Evolutionary conservation across 1,284 basidiomycete species (phyloP).

Genomic region (Sanghuangporus sanghuang): DNA sequence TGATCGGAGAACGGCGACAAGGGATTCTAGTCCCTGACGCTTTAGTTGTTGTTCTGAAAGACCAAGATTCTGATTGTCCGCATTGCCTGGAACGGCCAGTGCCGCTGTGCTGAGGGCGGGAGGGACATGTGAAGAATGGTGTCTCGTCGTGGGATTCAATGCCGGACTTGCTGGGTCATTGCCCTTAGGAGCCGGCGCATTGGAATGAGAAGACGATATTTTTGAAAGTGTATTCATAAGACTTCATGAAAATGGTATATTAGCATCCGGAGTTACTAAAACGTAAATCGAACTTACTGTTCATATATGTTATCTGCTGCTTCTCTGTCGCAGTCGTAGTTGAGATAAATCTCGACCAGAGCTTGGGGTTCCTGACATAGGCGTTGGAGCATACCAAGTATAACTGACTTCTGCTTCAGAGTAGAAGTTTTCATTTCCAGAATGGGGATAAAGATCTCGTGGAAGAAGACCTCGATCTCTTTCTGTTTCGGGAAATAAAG

Average conservation of each 20-base stretch:
- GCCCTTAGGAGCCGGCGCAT: constrained; percentile 43
- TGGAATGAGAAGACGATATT: constrained; percentile 71
- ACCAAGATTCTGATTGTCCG: constrained; percentile 61
- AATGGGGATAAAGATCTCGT: constrained; percentile 99
- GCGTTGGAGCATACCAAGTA: constrained; percentile 81
- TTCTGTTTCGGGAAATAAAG: constrained; percentile 50
- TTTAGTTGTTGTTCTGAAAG: constrained; percentile 81
- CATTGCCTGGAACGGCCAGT: constrained; percentile 59
- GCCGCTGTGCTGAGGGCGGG: constrained; percentile 66
- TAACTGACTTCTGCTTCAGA: constrained; percentile 88
- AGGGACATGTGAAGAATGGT: constrained; percentile 40
- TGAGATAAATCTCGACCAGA: constrained; percentile 94
- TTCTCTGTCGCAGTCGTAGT: constrained; percentile 94
- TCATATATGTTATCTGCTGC: constrained; percentile 96
- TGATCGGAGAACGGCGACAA: constrained; percentile 82
- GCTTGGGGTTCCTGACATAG: constrained; percentile 94
- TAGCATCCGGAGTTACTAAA: background rate
- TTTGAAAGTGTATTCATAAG: constrained; percentile 94
- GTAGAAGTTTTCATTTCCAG: constrained; percentile 98
- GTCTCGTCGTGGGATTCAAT: constrained; percentile 48
- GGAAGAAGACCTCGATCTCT: constrained; percentile 97
- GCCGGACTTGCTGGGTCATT: constrained; percentile 58
- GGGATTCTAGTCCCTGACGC: constrained; percentile 85
- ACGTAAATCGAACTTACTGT: constrained; percentile 48
- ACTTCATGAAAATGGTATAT: constrained; percentile 33